Conservation (phyloP, 2,329 filamentous ascomycete genomes). For the Xylariomycetidae sp. region DNA sequence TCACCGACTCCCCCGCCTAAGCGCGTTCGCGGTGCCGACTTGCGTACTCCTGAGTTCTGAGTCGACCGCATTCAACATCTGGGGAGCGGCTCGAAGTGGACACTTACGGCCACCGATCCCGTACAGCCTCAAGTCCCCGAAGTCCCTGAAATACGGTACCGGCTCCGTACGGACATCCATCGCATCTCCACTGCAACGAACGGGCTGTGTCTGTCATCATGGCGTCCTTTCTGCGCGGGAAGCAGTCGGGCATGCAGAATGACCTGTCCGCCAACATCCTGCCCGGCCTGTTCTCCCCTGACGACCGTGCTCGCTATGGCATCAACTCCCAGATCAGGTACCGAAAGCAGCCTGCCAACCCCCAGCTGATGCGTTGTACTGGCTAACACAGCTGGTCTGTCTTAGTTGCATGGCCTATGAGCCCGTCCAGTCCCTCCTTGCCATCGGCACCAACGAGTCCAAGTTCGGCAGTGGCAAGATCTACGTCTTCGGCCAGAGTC, state of each 20-base stretch:
- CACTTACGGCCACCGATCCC: no score
- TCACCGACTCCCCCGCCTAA: no score
- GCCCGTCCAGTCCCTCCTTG: conserved; percentile 86
- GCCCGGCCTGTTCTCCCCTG: conserved; percentile 71
- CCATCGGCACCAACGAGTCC: conserved; percentile 83
- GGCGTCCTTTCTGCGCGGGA: conserved; percentile 83
- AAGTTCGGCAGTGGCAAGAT: conserved; percentile 82
- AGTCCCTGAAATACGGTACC: no score
- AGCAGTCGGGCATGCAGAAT: conserved; percentile 87
- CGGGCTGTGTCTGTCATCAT: conserved; percentile 42
- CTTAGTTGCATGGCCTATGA: conserved; percentile 82
- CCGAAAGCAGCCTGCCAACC: conserved; percentile 29
- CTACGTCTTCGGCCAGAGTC: conserved; percentile 77
- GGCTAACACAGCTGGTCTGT: conserved; percentile 16
- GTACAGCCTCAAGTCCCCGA: no score
- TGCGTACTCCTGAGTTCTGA: no score
- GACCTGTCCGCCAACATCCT: conserved; percentile 80
- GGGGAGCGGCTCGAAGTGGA: no score
- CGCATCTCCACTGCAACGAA: neutral
- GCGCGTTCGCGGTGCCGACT: no score
- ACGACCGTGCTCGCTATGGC: conserved; percentile 78
- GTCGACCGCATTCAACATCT: no score
- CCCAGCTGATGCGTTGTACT: neutral
- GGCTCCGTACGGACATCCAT: no score
- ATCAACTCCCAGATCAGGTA: conserved; percentile 71